These are phyloP conservation scores for Dioscorea zingiberensis DNA, from an alignment of 106 monocot genomes.

Conservation along the genomic window DNA sequence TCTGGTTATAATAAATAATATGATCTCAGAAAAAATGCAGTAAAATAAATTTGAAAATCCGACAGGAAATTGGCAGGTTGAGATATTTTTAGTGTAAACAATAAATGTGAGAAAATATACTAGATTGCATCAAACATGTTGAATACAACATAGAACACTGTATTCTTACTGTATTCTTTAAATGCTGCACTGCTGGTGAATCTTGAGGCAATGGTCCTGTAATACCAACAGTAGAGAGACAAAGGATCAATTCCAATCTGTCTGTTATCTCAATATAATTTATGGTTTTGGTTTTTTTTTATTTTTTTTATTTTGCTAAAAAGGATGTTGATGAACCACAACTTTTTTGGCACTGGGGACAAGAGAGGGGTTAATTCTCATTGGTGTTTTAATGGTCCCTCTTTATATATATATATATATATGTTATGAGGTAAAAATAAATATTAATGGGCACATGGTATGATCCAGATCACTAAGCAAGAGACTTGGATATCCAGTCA, in stretches of 20 bases:
- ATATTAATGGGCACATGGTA: no score
- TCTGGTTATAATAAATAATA: no score
- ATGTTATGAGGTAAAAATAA: no score
- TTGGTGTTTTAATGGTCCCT: no score
- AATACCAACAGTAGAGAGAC: not conserved
- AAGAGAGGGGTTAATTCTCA: not conserved
- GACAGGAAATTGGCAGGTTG: not conserved
- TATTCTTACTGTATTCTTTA: not conserved
- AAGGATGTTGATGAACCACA: no score
- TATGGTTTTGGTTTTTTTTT: not conserved
- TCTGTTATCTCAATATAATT: not conserved
- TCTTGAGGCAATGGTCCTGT: not conserved
- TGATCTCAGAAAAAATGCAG: no score
- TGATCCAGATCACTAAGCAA: no score
- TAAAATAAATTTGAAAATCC: no score
- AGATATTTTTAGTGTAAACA: not conserved
- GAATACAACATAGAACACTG: not conserved
- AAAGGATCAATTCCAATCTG: conserved; percentile 4
- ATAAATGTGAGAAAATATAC: not conserved
- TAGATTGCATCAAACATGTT: not conserved
- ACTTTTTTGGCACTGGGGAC: not conserved
- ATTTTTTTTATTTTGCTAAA: not conserved
- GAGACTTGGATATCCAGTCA: no score
- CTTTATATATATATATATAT: no score
- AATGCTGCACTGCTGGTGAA: not conserved